Evolutionary conservation across 169 alveolate genomes (phyloP), one percentile per base, ranked within the genome.

Genomic region (Plasmodium berghei): DNA sequence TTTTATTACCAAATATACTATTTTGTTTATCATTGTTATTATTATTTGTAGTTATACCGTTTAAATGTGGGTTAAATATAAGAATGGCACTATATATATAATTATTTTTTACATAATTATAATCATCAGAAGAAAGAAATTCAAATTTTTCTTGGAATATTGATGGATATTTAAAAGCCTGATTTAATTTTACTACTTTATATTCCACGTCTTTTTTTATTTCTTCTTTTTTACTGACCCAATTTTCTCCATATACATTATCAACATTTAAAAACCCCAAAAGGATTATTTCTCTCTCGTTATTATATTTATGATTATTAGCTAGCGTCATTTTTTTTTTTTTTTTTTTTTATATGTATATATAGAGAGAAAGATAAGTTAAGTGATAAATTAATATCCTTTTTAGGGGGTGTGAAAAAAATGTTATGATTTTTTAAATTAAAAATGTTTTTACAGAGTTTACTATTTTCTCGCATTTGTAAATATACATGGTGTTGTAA

Each of bases 21-120:
- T 34, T 46, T 54, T 59, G 20, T 10, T n/a, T 5, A 10, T 69
- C 42, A 9, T 42, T 20, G 2, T 46, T 20, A 46, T 46, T 46
- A 1, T 40, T 12, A 9, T 63, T 75, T 14, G 20, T 69, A 8
- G 42, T 34, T 34, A 5, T 34, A 34, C 3, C 42, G 5, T 18
- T 22, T 22, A 75, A 48, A 42, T 63, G 62, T 6, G 88, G 88
- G 24, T 75, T 75, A 49, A 48, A 75, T 48, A 75, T 75, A 49
- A 75, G 75, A 10, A 75, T 75, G 5, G 88, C 88, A 55, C 88
- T 75, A 45, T 75, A 75, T 24, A 75, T 63, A 66, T 75, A 75
- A 49, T 75, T 75, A 28, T 75, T 75, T 14, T 63, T 75, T 49
- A 75, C 88, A 49, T 69, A 56, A 26, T 66, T 75, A 56, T 61